Conservation (phyloP, 2,329 filamentous ascomycete genomes). For the Pezicula neosporulosa region DNA sequence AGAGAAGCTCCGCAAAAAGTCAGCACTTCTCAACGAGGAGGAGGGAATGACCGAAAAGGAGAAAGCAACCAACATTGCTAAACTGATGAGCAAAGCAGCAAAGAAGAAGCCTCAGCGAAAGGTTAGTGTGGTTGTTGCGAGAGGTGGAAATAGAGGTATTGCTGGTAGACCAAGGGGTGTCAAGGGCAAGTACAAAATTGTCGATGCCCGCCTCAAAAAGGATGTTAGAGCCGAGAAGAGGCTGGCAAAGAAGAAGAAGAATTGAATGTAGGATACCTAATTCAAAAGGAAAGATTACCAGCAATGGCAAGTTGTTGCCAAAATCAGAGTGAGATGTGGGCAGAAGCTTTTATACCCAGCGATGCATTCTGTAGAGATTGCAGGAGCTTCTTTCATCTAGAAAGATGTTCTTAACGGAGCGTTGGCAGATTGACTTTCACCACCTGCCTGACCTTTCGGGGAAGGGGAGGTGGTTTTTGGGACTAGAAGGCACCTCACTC, state of each 20-base stretch:
- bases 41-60: slow-evolving; percentile 95
- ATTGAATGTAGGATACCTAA: slow-evolving; percentile 8
- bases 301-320: no score
- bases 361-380: slow-evolving; percentile 73
- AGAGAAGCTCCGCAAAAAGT: slow-evolving; percentile 97
- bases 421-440: slow-evolving; percentile 54
- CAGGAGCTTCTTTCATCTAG: slow-evolving; percentile 67
- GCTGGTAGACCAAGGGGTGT: slow-evolving; percentile 85
- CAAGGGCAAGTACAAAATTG: slow-evolving; percentile 96
- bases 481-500: slow-evolving; percentile 31
- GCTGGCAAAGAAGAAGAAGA: slow-evolving; percentile 67
- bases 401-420: slow-evolving; percentile 76
- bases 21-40: slow-evolving; percentile 81
- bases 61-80: slow-evolving; percentile 81
- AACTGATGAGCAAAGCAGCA: slow-evolving; percentile 74
- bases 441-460: slow-evolving; percentile 10
- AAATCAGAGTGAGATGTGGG: no score
- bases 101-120: slow-evolving; percentile 84
- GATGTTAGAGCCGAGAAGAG: slow-evolving; percentile 87
- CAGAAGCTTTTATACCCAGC: slow-evolving; percentile 43
- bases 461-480: slow-evolving; percentile 14
- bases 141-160: slow-evolving; percentile 79
- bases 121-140: slow-evolving; percentile 86
- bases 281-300: no score
- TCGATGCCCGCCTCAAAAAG: slow-evolving; percentile 94